phyloP scores from a whole-genome alignment of 495 filamentous ascomycete species.

The Penicillium roqueforti region DNA sequence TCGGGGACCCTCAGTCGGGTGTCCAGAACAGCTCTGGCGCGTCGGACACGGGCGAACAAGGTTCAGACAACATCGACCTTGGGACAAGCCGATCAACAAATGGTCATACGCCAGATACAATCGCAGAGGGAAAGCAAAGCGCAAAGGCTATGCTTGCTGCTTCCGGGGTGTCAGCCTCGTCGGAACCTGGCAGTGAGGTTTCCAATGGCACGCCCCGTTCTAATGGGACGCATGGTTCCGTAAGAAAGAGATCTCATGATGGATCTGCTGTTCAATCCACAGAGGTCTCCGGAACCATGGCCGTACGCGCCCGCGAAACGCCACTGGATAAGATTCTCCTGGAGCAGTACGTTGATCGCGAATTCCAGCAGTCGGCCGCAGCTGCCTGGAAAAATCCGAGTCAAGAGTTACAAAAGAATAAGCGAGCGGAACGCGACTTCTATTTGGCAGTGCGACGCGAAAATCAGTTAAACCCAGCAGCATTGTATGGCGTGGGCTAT shows the following conservation, averaged over 20 bases:
- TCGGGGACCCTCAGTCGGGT: slow-evolving; percentile 25
- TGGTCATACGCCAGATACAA: slow-evolving; percentile 33
- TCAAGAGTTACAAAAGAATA: slow-evolving; percentile 48
- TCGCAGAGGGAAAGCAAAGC: slow-evolving; percentile 55
- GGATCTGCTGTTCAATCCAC: slow-evolving; percentile 44
- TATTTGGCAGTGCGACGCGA: slow-evolving; percentile 47
- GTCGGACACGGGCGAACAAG: slow-evolving; percentile 22
- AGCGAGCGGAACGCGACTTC: slow-evolving; percentile 52
- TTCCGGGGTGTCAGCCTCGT: slow-evolving; percentile 34
- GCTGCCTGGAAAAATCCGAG: slow-evolving; percentile 40
- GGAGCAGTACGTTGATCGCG: slow-evolving; percentile 73
- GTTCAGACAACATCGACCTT: slow-evolving; percentile 23
- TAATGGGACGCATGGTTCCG: slow-evolving; percentile 41
- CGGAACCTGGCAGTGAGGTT: slow-evolving; percentile 23
- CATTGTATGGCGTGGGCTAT: slow-evolving; percentile 76
- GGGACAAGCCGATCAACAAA: slow-evolving; percentile 25
- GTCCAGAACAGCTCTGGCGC: slow-evolving; percentile 25
- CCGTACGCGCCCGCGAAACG: slow-evolving; percentile 36
- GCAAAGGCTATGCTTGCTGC: slow-evolving; percentile 54
- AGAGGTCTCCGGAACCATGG: slow-evolving; percentile 25
- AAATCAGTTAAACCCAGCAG: slow-evolving; percentile 53
- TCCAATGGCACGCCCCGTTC: slow-evolving; percentile 31
- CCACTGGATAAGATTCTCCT: slow-evolving; percentile 56
- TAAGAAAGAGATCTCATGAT: slow-evolving; percentile 57
- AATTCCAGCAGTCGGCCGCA: slow-evolving; percentile 62